These are phyloP conservation scores for Glycine latifolia DNA, from an alignment of 306 rosid species.

Conservation along the genomic window DNA sequence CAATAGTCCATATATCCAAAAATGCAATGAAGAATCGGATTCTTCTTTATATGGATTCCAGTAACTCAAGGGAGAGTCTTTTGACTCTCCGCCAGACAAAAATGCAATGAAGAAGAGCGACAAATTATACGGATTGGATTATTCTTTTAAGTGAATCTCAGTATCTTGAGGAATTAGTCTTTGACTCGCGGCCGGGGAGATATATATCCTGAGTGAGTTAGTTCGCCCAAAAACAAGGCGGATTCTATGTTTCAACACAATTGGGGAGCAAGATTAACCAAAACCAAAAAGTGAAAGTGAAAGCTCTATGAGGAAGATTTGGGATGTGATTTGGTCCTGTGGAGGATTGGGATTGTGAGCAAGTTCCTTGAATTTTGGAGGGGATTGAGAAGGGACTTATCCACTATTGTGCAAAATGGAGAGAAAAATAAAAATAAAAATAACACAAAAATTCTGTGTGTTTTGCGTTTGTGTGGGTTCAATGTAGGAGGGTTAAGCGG, in stretches of 20 bases:
- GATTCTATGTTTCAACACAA: background rate
- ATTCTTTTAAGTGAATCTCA: too few species aligned
- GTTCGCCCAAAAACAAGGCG: background rate
- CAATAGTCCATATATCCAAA: constrained; percentile 50
- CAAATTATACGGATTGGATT: too few species aligned
- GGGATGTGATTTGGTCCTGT: constrained; percentile 10
- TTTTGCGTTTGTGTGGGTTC: background rate
- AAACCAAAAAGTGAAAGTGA: background rate
- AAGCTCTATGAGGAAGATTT: background rate
- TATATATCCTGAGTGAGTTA: too few species aligned
- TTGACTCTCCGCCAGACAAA: too few species aligned
- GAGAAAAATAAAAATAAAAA: background rate
- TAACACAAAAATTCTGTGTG: background rate
- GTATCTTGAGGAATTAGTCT: too few species aligned
- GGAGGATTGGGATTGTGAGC: constrained; percentile 30
- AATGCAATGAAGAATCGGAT: background rate
- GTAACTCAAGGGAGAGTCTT: too few species aligned
- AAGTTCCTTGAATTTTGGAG: constrained; percentile 52
- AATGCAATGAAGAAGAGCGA: too few species aligned
- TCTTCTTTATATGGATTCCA: too few species aligned
- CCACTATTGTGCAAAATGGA: constrained; percentile 44
- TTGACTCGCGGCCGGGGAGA: too few species aligned
- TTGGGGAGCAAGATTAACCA: background rate
- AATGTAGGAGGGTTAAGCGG: constrained; percentile 49
- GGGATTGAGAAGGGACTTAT: constrained; percentile 52